These are phyloP conservation scores for Mycena polygramma DNA, from an alignment of 768 basidiomycete genomes.

Conservation along the genomic window DNA sequence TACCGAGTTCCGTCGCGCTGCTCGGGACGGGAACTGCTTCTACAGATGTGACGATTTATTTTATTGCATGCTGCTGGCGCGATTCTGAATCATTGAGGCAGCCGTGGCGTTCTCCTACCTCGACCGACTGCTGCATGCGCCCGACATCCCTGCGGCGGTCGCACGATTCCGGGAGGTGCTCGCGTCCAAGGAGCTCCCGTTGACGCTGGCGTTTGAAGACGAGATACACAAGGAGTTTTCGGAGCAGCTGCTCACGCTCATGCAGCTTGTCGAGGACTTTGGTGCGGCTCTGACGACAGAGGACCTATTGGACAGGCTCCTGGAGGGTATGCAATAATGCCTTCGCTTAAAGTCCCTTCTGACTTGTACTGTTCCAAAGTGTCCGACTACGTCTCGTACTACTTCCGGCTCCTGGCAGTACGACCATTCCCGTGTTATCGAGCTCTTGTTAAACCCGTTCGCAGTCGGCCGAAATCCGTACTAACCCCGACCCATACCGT, in stretches of 20 bases:
- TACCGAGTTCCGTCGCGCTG: conserved; percentile 36
- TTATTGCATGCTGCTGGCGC: conserved; percentile 10
- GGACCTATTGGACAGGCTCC: conserved; percentile 21
- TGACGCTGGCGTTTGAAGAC: conserved; percentile 34
- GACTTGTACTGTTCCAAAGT: conserved; percentile 49
- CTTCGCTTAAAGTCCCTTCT: neutral
- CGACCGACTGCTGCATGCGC: conserved; percentile 69
- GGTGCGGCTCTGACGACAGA: conserved; percentile 32
- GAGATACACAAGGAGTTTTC: conserved; percentile 35
- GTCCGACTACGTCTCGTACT: conserved; percentile 83
- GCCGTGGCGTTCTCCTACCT: conserved; percentile 89
- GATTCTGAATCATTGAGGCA: conserved; percentile 47
- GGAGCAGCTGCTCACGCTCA: conserved; percentile 30
- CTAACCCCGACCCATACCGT: conserved; percentile 69
- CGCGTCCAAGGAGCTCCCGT: conserved; percentile 16
- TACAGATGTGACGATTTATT: conserved; percentile 76
- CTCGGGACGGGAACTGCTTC: conserved; percentile 87
- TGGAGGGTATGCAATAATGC: conserved; percentile 22
- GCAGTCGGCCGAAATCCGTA: conserved; percentile 81
- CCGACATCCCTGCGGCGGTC: conserved; percentile 18
- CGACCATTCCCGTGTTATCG: conserved; percentile 24
- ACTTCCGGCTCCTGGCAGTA: conserved; percentile 83
- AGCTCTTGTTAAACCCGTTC: neutral
- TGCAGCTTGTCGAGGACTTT: conserved; percentile 28
- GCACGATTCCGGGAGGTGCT: conserved; percentile 34